phyloP scores from a whole-genome alignment of 176 grass and related monocot species.

The Oryza glumipatula region DNA sequence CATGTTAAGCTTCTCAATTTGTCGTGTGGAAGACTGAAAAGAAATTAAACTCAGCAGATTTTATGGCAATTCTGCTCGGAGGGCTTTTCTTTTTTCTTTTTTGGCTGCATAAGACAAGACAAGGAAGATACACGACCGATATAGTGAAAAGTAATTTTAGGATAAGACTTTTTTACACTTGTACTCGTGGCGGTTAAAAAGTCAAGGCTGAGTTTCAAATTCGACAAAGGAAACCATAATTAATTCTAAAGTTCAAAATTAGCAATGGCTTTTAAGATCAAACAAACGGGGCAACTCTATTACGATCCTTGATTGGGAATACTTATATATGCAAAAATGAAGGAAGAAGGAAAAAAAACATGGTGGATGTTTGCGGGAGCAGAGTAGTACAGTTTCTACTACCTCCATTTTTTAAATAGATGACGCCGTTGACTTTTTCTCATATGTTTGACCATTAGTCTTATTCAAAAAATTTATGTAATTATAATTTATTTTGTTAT shows the following conservation, averaged over 20 bases:
- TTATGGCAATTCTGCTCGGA: background rate
- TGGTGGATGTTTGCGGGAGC: too few relatives aligned
- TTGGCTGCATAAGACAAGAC: background rate
- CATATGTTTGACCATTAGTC: too few relatives aligned
- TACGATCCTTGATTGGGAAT: background rate
- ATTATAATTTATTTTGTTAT: too few relatives aligned
- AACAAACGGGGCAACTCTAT: background rate
- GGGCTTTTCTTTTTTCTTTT: background rate
- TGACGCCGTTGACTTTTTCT: too few relatives aligned
- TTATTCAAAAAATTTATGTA: too few relatives aligned
- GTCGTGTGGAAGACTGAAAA: background rate
- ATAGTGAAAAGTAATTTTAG: too few relatives aligned
- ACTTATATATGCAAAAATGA: background rate
- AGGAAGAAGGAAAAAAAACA: too few relatives aligned
- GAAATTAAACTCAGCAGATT: background rate
- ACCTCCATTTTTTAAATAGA: too few relatives aligned
- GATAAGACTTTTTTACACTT: too few relatives aligned
- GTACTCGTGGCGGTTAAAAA: too few relatives aligned
- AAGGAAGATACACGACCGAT: background rate
- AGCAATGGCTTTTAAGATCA: background rate
- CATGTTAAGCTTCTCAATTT: background rate
- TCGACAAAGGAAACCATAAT: background rate
- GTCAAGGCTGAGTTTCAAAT: too few relatives aligned
- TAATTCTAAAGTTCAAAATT: background rate
- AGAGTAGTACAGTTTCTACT: too few relatives aligned